phyloP scores from a whole-genome alignment of 768 basidiomycete species.

The Russula olivacea region DNA sequence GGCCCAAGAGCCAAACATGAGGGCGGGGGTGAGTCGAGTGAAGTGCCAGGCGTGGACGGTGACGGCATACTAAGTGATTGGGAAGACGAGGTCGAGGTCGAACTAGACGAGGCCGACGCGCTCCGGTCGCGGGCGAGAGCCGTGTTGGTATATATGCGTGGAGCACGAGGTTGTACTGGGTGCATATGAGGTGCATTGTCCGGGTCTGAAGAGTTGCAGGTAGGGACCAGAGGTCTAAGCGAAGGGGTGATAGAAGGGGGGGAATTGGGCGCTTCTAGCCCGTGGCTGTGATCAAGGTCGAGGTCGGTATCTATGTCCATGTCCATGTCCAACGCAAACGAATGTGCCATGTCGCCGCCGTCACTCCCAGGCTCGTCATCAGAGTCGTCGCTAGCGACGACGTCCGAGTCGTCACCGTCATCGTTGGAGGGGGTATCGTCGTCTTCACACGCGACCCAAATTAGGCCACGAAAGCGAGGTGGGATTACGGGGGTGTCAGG shows the following conservation, averaged over 20 bases:
- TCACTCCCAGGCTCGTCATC: conserved; percentile 25
- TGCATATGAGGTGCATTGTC: conserved; percentile 44
- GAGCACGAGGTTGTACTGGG: conserved; percentile 31
- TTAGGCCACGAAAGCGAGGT: conserved; percentile 49
- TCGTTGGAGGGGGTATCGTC: conserved; percentile 37
- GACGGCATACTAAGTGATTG: conserved; percentile 17
- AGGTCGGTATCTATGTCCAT: conserved; percentile 32
- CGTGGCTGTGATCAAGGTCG: conserved; percentile 18
- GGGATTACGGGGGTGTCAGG: conserved; percentile 33
- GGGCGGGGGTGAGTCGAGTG: conserved; percentile 27
- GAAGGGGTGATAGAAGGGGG: conserved; percentile 15
- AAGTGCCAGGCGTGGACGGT: conserved; percentile 22
- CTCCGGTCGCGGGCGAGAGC: conserved; percentile 31
- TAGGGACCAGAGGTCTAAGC: conserved; percentile 6
- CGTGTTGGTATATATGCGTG: conserved; percentile 25
- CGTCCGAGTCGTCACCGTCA: conserved; percentile 31
- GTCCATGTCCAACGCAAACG: conserved; percentile 31
- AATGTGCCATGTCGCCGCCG: conserved; percentile 27
- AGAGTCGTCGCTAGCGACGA: conserved; percentile 30
- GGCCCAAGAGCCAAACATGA: conserved; percentile 20
- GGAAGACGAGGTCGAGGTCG: conserved; percentile 28
- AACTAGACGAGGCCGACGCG: conserved; percentile 30
- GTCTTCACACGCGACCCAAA: conserved; percentile 80
- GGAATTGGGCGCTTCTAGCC: conserved; percentile 4
- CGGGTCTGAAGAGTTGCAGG: conserved; percentile 23